Percentiles rank a stretch among this genome's conserved stretches.
phyloP scores from a whole-genome alignment of 2,329 filamentous ascomycete genomes.

The Aspergillus novoparasiticus region DNA sequence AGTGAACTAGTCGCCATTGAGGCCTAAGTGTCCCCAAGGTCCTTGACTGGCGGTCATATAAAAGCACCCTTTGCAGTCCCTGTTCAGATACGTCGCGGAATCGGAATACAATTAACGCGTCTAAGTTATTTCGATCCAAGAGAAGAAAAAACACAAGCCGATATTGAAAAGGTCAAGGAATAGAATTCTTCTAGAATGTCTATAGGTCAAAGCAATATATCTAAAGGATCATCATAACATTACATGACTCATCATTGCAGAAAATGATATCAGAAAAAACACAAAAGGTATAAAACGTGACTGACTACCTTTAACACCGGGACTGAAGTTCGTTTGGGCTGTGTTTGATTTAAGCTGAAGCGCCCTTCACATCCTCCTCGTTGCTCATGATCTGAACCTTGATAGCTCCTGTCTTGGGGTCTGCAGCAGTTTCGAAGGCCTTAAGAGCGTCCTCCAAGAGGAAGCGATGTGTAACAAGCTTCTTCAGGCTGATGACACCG shows the following conservation, averaged over 20 bases:
- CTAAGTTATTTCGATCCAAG: not conserved
- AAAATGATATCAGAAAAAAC: constrained; percentile 10
- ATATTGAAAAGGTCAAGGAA: constrained; percentile 1
- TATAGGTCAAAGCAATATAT: constrained; percentile 22
- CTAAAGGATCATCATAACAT: constrained; percentile 21
- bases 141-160: not conserved
- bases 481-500: constrained; percentile 77
- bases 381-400: constrained; percentile 82
- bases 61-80: not conserved
- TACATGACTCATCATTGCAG: constrained; percentile 1
- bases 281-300: constrained; percentile 17
- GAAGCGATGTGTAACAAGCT: constrained; percentile 86
- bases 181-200: constrained; percentile 21
- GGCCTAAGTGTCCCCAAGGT: not conserved
- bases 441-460: constrained; percentile 81
- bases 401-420: constrained; percentile 92
- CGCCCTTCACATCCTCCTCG: constrained; percentile 41
- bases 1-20: not conserved
- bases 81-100: not conserved
- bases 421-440: constrained; percentile 85
- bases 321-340: not conserved
- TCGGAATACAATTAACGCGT: not conserved
- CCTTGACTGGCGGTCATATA: not conserved
- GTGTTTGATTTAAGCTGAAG: constrained; percentile 29
- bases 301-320: constrained; percentile 13